Evolutionary conservation across 2,329 filamentous ascomycete genomes (phyloP).

Genomic region (Colletotrichum lindemuthianum): DNA sequence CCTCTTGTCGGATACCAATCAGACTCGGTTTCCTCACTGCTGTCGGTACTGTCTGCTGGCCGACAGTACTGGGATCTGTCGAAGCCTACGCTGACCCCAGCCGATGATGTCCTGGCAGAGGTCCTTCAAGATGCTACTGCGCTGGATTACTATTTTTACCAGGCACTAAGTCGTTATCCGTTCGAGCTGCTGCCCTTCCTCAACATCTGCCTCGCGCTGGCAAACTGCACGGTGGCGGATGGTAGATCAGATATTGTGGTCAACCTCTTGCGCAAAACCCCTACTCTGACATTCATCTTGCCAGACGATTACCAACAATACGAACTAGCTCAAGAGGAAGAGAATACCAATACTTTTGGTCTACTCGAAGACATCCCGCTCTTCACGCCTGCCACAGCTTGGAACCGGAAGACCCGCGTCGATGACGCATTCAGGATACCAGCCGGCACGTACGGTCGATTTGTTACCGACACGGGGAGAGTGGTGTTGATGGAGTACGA

Average conservation of each 20-base stretch:
- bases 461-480: slow-evolving; percentile 81
- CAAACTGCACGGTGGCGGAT: slow-evolving; percentile 46
- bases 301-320: slow-evolving; percentile 78
- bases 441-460: slow-evolving; percentile 72
- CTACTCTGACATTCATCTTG: slow-evolving; percentile 81
- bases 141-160: slow-evolving; percentile 69
- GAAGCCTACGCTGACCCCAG: slow-evolving; percentile 40
- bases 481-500: slow-evolving; percentile 80
- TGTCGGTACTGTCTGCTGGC: slow-evolving; percentile 70
- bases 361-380: slow-evolving; percentile 72
- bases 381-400: slow-evolving; percentile 61
- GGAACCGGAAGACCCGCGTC: slow-evolving; percentile 54
- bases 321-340: slow-evolving; percentile 82
- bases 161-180: slow-evolving; percentile 82
- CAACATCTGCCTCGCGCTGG: slow-evolving; percentile 74
- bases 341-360: slow-evolving; percentile 82
- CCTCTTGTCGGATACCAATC: slow-evolving; percentile 76
- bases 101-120: slow-evolving; percentile 27
- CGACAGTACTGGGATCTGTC: slow-evolving; percentile 64
- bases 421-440: slow-evolving; percentile 70
- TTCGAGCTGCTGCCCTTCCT: slow-evolving; percentile 86
- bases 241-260: slow-evolving; percentile 63
- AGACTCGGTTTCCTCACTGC: slow-evolving; percentile 73
- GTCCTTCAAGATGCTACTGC: slow-evolving; percentile 47
- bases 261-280: slow-evolving; percentile 73